Conservation (phyloP, 2,329 filamentous ascomycete species). For the Diaporthe sp. region DNA sequence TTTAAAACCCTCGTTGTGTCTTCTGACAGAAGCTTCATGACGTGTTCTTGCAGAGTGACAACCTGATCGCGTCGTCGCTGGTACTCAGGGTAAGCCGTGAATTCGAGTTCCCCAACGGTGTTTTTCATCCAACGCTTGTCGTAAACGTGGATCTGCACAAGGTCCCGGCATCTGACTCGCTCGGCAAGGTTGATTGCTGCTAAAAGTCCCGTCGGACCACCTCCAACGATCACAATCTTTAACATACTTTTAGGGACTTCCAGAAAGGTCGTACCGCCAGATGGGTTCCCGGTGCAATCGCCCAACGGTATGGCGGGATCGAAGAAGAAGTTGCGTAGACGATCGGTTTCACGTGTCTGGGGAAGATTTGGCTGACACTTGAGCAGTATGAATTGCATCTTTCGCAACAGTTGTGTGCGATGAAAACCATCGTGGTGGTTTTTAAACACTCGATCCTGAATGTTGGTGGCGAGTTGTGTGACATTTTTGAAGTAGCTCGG, state of each 20-base stretch:
- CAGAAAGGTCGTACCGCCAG: conserved; percentile 39
- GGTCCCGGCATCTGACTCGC: conserved; percentile 41
- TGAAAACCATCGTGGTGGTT: conserved; percentile 44
- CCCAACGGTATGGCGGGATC: conserved; percentile 44
- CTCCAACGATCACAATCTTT: conserved; percentile 46
- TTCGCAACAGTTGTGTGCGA: conserved; percentile 45
- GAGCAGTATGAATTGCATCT: conserved; percentile 48
- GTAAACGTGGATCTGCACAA: conserved; percentile 48
- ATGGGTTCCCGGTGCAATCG: conserved; percentile 38
- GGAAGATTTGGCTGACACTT: conserved; percentile 40
- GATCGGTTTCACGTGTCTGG: conserved; percentile 39
- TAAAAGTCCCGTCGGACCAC: conserved; percentile 46
- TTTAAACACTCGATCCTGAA: conserved; percentile 43
- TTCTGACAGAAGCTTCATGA: conserved; percentile 44
- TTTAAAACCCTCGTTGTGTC: conserved; percentile 36
- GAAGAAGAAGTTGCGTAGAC: conserved; percentile 48
- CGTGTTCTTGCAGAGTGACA: conserved; percentile 48
- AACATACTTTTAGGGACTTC: conserved; percentile 43
- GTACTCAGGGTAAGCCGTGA: conserved; percentile 42
- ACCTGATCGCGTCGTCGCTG: conserved; percentile 48
- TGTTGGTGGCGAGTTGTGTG: conserved; percentile 41
- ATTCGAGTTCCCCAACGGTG: conserved; percentile 34
- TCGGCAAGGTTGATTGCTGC: conserved; percentile 48
- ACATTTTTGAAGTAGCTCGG: conserved; percentile 18
- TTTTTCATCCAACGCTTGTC: conserved; percentile 45